Percentiles rank a stretch among this genome's conserved stretches.
Evolutionary conservation across 140 eudicot species (phyloP).

Genomic region (Stevia rebaudiana): DNA sequence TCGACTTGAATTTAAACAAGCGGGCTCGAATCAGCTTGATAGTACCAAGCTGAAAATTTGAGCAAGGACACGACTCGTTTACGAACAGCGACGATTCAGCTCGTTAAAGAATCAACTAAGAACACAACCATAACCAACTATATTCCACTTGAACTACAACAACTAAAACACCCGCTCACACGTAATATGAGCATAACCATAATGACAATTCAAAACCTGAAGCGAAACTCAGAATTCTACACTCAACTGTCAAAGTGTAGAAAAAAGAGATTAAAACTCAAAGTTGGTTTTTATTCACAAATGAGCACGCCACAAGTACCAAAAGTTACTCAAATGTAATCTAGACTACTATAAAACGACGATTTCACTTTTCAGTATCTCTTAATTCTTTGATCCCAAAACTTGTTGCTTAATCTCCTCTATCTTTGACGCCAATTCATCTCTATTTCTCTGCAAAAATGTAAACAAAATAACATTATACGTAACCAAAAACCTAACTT

Average conservation of each 20-base stretch:
- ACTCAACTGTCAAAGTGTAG: no score
- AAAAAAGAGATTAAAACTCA: no score
- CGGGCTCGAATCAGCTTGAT: no score
- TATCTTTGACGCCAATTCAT: slow-evolving; percentile 57
- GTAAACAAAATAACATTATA: background rate
- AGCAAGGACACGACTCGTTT: no score
- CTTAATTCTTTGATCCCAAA: slow-evolving; percentile 51
- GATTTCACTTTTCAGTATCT: slow-evolving; percentile 1
- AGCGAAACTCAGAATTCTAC: no score
- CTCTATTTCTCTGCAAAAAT: slow-evolving; percentile 60
- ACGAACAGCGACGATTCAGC: no score
- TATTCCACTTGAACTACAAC: background rate
- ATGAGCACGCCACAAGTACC: background rate
- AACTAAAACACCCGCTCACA: background rate
- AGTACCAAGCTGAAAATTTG: no score
- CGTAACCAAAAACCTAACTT: background rate
- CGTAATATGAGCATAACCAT: background rate
- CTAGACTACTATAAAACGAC: slow-evolving; percentile 6
- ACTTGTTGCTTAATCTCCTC: slow-evolving; percentile 73
- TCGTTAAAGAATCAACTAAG: no score
- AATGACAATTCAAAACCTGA: background rate
- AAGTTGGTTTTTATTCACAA: no score
- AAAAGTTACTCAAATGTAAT: slow-evolving; percentile 1
- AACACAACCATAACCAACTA: no score
- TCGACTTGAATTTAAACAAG: no score